Evolutionary conservation across 768 basidiomycete species (phyloP).

Genomic region (Collybiopsis luxurians): DNA sequence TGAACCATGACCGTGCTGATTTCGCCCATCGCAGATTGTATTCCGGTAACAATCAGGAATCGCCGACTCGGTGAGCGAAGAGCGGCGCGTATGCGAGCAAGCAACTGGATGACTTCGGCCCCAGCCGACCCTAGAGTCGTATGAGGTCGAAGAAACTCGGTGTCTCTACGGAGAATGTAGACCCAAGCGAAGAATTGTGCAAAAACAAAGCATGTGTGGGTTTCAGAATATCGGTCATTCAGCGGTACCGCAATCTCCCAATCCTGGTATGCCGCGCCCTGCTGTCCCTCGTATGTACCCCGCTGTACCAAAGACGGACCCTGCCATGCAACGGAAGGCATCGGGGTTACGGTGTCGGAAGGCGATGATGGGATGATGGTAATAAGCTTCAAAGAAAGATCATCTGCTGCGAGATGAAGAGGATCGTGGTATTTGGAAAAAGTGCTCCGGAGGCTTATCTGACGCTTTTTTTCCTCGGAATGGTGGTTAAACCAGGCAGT

Average conservation of each 20-base stretch:
- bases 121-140: neutral
- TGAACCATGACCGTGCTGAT: neutral
- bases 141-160: neutral
- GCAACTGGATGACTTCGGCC: neutral
- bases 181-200: neutral
- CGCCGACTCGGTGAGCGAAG: neutral
- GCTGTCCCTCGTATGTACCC: no score
- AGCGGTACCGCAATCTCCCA: no score
- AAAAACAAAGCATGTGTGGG: no score
- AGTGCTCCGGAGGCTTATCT: neutral
- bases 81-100: neutral
- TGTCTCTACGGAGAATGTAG: neutral
- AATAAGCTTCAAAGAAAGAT: neutral
- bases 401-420: neutral
- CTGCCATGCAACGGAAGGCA: no score
- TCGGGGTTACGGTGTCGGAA: no score
- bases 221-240: no score
- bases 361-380: neutral
- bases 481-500: neutral
- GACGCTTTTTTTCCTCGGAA: neutral
- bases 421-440: constrained; percentile 1
- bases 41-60: neutral
- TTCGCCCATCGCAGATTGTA: neutral
- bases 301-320: no score
- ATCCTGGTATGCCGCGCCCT: no score